Conservation (phyloP, 805 yeast genomes). For the Millerozyma acaciae region DNA sequence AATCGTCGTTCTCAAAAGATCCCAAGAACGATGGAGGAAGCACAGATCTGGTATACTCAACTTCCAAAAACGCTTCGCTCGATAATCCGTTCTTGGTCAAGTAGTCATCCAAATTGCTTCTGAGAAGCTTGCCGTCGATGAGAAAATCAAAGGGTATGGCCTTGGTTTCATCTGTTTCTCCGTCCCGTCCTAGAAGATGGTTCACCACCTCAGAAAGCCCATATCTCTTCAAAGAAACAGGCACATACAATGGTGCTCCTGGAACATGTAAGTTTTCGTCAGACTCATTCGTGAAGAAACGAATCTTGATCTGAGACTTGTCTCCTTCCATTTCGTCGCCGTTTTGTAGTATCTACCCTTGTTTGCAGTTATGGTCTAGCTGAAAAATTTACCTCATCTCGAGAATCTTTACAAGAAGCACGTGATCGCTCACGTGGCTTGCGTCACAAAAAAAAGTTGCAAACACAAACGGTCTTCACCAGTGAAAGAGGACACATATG, state of each 20-base stretch:
- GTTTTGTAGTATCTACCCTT: background rate
- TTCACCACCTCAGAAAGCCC: slow-evolving; percentile 95
- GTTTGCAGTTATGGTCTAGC: background rate
- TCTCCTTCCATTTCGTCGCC: slow-evolving; percentile 20
- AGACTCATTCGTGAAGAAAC: slow-evolving; percentile 81
- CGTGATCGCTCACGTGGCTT: too few relatives aligned
- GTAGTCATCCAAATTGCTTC: slow-evolving; percentile 77
- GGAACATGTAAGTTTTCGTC: slow-evolving; percentile 65
- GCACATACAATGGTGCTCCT: slow-evolving; percentile 84
- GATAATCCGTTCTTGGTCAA: slow-evolving; percentile 73
- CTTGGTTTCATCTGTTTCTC: slow-evolving; percentile 38
- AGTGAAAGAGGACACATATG: too few relatives aligned
- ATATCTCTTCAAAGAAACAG: slow-evolving; percentile 78
- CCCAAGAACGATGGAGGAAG: slow-evolving; percentile 92
- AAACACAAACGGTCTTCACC: too few relatives aligned
- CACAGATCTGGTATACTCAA: slow-evolving; percentile 90
- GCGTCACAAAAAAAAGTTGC: too few relatives aligned
- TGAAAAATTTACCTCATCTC: slow-evolving; percentile 9
- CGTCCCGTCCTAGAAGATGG: slow-evolving; percentile 58
- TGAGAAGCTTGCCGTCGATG: slow-evolving; percentile 76
- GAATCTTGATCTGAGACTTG: slow-evolving; percentile 71
- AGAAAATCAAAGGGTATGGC: slow-evolving; percentile 92
- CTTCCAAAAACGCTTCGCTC: slow-evolving; percentile 68
- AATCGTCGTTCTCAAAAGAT: slow-evolving; percentile 87
- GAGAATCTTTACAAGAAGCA: background rate